Base-by-base conservation (phyloP, 1,139 yeast genomes). In the Candida buenavistaensis region DNA sequence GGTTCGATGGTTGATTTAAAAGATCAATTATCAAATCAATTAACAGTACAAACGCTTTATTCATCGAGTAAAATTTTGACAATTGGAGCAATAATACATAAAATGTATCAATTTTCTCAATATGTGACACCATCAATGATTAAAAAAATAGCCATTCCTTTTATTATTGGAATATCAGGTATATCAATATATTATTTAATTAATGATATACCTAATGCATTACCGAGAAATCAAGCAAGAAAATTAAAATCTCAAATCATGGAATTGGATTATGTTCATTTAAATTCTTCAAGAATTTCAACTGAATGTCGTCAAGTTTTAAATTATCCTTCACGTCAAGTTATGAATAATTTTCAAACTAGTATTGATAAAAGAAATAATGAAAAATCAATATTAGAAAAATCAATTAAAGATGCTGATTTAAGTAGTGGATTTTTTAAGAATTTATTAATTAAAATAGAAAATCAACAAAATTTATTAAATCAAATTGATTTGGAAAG, bases 161-260 rank as follows among this genome's bases (percentile, higher is more conserved):
- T 79, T 0, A 47, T 74, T 1, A 46, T 81, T 4, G 68, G 82
- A 11, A 75, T 76, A 1, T 62, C 80, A 4, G 74, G 81, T 1
- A 68, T 80, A 19, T 76, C 89, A 0, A 62, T 79, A 1, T 80
- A 81, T 27, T 88, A 86, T 50, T 57, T 89, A 41, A 63, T 88
- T 9, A 68, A 71, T 37, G 98, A 92, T 55, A 79, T 94, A 12
- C 97, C 97, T 2, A 77, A 84, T 48, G 96, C 97, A 0, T 77
- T 87, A 50, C 95, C 96, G 15, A 71, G 89, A 48, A 89, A 89
- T 39, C 73, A 89, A 41, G 88, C 95, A 0, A 68, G 72, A 36
- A 88, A 85, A 57, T 76, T 90, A 45, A 76, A 75, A 43, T 55
- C 54, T 6, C 85, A 83, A 49, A 67, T 92, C 23, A 64, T 69